These are phyloP conservation scores for Piper betle DNA, from an alignment of 164 flowering plant genomes.

Conservation along the genomic window DNA sequence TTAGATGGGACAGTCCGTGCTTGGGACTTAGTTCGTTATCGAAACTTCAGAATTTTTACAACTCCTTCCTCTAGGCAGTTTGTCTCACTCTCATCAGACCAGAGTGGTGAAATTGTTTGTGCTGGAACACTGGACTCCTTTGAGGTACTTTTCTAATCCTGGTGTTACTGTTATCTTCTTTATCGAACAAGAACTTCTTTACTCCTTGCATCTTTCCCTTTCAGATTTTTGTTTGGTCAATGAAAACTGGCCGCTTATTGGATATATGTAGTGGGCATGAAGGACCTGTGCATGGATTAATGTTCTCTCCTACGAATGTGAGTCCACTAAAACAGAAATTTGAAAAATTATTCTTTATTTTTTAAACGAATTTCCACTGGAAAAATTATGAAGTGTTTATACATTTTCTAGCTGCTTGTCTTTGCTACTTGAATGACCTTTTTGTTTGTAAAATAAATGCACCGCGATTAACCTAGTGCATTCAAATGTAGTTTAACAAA, in stretches of 20 bases:
- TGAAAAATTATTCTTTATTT: background rate
- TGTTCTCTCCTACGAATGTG: constrained; percentile 89
- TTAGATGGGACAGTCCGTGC: constrained; percentile 99
- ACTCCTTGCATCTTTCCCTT: background rate
- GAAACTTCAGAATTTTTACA: constrained; percentile 89
- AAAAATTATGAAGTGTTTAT: too few species aligned
- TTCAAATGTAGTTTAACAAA: too few species aligned
- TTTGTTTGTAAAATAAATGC: too few species aligned
- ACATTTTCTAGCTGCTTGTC: too few species aligned
- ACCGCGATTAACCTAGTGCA: too few species aligned
- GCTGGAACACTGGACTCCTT: constrained; percentile 96
- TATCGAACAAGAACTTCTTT: background rate
- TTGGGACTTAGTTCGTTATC: constrained; percentile 91
- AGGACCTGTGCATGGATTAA: constrained; percentile 95
- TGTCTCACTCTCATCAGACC: constrained; percentile 94
- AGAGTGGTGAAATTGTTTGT: constrained; percentile 94
- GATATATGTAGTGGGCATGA: constrained; percentile 94
- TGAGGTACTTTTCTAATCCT: constrained; percentile 40
- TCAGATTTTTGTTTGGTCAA: constrained; percentile 96
- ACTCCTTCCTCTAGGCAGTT: constrained; percentile 82
- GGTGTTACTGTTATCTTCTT: background rate
- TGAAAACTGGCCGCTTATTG: constrained; percentile 95
- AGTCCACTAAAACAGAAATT: constrained; percentile 13
- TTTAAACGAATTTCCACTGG: background rate
- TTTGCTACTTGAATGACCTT: too few species aligned